Evolutionary conservation across 495 filamentous ascomycete species (phyloP).

Genomic region (Hypoxylon trugodes): DNA sequence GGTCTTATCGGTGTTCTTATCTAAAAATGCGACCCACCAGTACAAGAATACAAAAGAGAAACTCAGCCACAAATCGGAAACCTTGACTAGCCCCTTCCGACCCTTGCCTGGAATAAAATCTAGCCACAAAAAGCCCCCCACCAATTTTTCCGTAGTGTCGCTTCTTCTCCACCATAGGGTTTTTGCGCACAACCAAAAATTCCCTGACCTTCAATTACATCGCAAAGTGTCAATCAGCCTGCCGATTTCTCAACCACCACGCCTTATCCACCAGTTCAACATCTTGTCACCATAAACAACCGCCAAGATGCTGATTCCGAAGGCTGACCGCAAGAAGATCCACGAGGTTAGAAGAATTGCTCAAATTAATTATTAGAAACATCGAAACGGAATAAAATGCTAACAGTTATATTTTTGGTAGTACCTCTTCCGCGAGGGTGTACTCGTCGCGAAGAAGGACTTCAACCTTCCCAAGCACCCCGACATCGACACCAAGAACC

Average conservation of each 20-base stretch:
- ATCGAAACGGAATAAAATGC: conserved; percentile 28
- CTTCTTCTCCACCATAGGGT: conserved; percentile 46
- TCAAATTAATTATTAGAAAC: conserved; percentile 7
- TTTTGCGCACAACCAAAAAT: conserved; percentile 50
- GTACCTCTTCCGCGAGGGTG: conserved; percentile 99
- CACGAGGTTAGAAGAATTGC: conserved; percentile 67
- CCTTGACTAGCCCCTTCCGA: not conserved
- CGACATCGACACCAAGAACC: conserved; percentile 98
- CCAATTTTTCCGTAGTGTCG: conserved; percentile 30
- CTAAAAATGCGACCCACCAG: too few relatives aligned
- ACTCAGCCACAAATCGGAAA: not conserved
- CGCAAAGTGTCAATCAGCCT: conserved; percentile 41
- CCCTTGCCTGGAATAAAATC: conserved; percentile 29
- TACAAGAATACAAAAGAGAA: too few relatives aligned
- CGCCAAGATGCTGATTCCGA: conserved; percentile 93
- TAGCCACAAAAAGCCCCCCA: conserved; percentile 46
- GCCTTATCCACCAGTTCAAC: conserved; percentile 45
- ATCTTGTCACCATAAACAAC: conserved; percentile 57
- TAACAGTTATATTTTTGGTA: conserved; percentile 54
- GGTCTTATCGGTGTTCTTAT: not conserved
- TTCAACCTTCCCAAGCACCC: conserved; percentile 91
- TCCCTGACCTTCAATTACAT: conserved; percentile 43
- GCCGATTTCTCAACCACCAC: conserved; percentile 41
- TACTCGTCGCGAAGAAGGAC: conserved; percentile 99
- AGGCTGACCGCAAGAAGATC: conserved; percentile 99